Percentiles rank a stretch among this genome's conserved stretches.
phyloP scores from a whole-genome alignment of 1,284 basidiomycete genomes.

The Thelephora terrestris region DNA sequence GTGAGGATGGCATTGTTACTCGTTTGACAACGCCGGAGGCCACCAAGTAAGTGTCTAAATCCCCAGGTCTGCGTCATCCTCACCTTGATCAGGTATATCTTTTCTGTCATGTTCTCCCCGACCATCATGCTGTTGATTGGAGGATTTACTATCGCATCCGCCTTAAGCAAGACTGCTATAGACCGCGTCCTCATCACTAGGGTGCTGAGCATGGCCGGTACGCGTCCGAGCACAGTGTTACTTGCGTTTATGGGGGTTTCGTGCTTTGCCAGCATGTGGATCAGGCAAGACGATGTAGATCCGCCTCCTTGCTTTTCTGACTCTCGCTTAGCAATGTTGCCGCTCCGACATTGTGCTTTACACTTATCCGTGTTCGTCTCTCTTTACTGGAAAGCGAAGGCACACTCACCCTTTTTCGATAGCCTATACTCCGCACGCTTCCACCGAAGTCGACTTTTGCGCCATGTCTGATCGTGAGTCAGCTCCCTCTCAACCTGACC shows the following conservation, averaged over 20 bases:
- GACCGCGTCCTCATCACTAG: conserved; percentile 93
- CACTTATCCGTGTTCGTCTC: conserved; percentile 75
- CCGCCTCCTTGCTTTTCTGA: conserved; percentile 18
- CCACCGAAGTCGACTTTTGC: conserved; percentile 84
- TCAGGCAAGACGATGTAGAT: conserved; percentile 44
- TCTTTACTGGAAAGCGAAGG: not conserved
- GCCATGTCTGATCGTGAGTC: conserved; percentile 80
- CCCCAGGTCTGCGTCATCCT: conserved; percentile 4
- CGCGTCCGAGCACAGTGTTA: conserved; percentile 77
- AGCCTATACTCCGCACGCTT: conserved; percentile 92
- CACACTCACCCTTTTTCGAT: conserved; percentile 6
- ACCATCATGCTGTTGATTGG: conserved; percentile 95
- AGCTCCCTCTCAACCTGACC: not conserved
- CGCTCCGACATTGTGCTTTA: conserved; percentile 95
- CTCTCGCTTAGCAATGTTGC: conserved; percentile 74
- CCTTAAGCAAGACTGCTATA: conserved; percentile 94
- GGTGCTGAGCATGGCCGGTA: conserved; percentile 85
- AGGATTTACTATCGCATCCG: conserved; percentile 98
- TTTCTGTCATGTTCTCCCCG: conserved; percentile 79
- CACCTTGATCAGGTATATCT: conserved; percentile 45
- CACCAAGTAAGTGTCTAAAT: conserved; percentile 55
- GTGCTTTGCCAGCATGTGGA: conserved; percentile 99
- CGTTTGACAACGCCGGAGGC: conserved; percentile 62
- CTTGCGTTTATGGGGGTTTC: conserved; percentile 95
- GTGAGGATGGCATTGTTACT: conserved; percentile 33